Base-by-base conservation (phyloP, 2,329 filamentous ascomycete genomes). In the Aspergillus sp. region DNA sequence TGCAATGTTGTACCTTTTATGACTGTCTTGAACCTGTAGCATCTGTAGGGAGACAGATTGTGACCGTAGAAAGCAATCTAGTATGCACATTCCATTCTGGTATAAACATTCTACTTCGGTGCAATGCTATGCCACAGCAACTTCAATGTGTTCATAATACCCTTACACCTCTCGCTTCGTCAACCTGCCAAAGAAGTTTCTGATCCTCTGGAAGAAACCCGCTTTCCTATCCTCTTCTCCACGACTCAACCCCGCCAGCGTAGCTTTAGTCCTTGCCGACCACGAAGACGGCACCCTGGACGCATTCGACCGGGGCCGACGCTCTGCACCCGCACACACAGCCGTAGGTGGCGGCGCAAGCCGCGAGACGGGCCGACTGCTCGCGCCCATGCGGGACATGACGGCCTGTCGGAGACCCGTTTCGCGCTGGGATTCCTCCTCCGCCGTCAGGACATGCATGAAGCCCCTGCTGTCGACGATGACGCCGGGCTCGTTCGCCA, bases 371-470 rank as follows among this genome's bases (percentile, higher is more conserved):
- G 40, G 40, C 10, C 19, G 16, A 42, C 19, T 42, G 5, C 58
- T 57, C 1, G 64, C 52, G n/a, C 36, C 50, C 64, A 66, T 65
- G 45, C 61, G 64, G 16, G 63, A 59, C 34, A 58, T 52, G 9
- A 66, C 64, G 2, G 64, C 64, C 10, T 60, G 55, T 29, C 62
- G 61, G 4, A 67, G 48, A 23, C 58, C 50, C 4, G 55, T 19
- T 5, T 57, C 50, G 1, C 63, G 60, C 45, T 61, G 53, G 5
- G 43, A 46, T 41, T 63, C 61, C 49, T 65, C 61, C 6, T 47
- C 57, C 1, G 53, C 52, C 2, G 49, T 58, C 36, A 67, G 56
- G 40, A 59, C 34, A 14, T 56, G 64, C 11, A 51, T 51, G 3
- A 55, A 19, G 13, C 64, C 64, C 16, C 56, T 52, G 20, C 43